Base-by-base conservation (phyloP, 805 yeast species). In the Candida hispaniensis region DNA sequence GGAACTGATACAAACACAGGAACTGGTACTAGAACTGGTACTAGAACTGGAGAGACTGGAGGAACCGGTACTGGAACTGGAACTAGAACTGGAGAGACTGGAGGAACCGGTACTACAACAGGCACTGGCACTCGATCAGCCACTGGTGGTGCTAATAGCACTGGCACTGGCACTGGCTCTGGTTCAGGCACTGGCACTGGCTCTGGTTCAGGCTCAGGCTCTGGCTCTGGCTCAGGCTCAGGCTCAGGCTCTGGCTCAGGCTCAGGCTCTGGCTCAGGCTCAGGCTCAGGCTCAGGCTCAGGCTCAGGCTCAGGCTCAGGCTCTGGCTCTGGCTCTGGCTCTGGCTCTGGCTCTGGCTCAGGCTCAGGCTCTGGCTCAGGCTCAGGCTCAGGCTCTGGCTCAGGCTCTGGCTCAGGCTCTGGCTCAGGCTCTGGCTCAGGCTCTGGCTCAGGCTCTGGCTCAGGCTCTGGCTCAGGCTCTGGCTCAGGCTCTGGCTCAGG, bases 111-210 rank as follows among this genome's bases (percentile, higher is more conserved):
- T 8, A 11, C 27, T 24, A 12, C 11, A 11, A 24, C 14, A n/a
- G 10, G n/a, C 7, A 9, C 27, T 11, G 27, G 35, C 36, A 22
- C 36, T 7, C 25, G 24, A 8, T 14, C 26, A 7, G 26, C 14
- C 34, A 14, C 34, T 14, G 20, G 20, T 15, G 22, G 32, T 24
- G 27, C 11, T 11, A 9, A 8, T 24, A 12, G 10, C n/a, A 11
- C 27, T 13, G 27, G 27, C 14, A 9, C 27, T 13, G 27, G 27
- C 14, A 9, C 27, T 13, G n/a, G 10, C 14, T 8, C 27, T 8
- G 38, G 38, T 11, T 30, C 30, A 5, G 39, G 39, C 19, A 18
- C 33, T 6, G 39, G 39, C n/a, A n/a, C n/a, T 7, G 34, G 29
- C 13, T n/a, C 40, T 21, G 40, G 30, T 11, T 13, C 39, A 7